Evolutionary conservation across 1,284 basidiomycete genomes (phyloP), one percentile per base, ranked within the genome.

Genomic region (Anthracocystis setariae): DNA sequence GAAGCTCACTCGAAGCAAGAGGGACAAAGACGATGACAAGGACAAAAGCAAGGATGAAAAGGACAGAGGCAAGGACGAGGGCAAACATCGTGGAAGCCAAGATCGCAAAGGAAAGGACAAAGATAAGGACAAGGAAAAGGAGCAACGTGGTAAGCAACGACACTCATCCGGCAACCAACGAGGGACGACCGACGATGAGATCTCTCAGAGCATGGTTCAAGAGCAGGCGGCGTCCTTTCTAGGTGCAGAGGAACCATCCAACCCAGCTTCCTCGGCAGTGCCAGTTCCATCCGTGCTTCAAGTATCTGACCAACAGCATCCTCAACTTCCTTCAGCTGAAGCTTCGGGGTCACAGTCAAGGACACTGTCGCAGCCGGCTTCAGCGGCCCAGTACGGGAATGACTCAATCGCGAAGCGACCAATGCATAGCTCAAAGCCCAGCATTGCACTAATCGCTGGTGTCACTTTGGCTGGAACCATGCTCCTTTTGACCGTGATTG

Each of bases 381-480:
- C 7, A 37, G 7, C 32, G 2, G 27, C 33, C 12, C 18, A 15
- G 15, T 8, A 24, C 15, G 18, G 29, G 9, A 17, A 27, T 9
- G 17, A 9, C 10, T 17, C 40, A 25, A 18, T 21, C 5, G 25
- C 17, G 5, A 42, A 5, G 17, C 1, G 17, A 23, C 20, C 18
- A 10, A 8, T 20, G 3, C 40, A 42, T 13, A 9, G 12, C 12
- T 12, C 53, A 12, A 56, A 24, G 18, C 53, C 48, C 1, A 63
- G 21, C 32, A 40, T 45, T 17, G 20, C 45, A 15, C 33, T 52
- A 8, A 27, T 63, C 7, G 48, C 46, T 20, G 55, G 43, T 20
- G 50, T 46, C 1, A 51, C 38, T 8, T n/a, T 50, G 12, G 46
- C 49, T 8, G 51, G 51, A 0, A 18, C 54, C 2, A 35, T 65